These are phyloP conservation scores for Talinum fruticosum DNA, from an alignment of 148 eudicot species.

Conservation along the genomic window DNA sequence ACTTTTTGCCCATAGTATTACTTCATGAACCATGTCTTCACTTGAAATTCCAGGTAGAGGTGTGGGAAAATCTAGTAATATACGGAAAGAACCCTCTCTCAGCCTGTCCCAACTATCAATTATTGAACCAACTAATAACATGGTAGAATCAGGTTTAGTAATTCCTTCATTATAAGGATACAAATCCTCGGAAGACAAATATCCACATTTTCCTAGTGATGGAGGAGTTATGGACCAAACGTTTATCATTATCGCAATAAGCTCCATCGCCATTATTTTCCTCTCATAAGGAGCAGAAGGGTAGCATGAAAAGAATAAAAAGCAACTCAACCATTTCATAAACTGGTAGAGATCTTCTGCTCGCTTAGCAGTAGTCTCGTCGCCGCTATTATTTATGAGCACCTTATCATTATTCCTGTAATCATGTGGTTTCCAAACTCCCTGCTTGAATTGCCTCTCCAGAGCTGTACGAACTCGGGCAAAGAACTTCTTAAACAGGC, in stretches of 20 bases:
- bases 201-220: conserved; percentile 31
- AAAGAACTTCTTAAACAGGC: conserved; percentile 90
- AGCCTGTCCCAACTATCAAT: conserved; percentile 99
- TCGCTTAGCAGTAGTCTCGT: conserved; percentile 28
- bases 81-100: conserved; percentile 78
- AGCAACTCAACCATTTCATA: conserved; percentile 88
- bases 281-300: conserved; percentile 99
- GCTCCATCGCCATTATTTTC: conserved; percentile 97
- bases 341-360: conserved; percentile 72
- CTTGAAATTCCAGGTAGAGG: conserved; percentile 83
- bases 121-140: conserved; percentile 85
- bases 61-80: conserved; percentile 71
- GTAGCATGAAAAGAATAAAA: conserved; percentile 86
- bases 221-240: conserved; percentile 75
- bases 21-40: conserved; percentile 49
- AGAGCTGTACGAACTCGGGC: conserved; percentile 84
- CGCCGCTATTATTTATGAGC: conserved; percentile 27
- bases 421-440: conserved; percentile 60
- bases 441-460: conserved; percentile 81
- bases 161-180: conserved; percentile 65
- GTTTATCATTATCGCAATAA: conserved; percentile 70
- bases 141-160: conserved; percentile 71
- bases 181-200: conserved; percentile 38
- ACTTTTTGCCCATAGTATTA: conserved; percentile 79
- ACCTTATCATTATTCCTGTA: conserved; percentile 24